Base-by-base conservation (phyloP, 257 asterid genomes). In the Agastache rugosa region DNA sequence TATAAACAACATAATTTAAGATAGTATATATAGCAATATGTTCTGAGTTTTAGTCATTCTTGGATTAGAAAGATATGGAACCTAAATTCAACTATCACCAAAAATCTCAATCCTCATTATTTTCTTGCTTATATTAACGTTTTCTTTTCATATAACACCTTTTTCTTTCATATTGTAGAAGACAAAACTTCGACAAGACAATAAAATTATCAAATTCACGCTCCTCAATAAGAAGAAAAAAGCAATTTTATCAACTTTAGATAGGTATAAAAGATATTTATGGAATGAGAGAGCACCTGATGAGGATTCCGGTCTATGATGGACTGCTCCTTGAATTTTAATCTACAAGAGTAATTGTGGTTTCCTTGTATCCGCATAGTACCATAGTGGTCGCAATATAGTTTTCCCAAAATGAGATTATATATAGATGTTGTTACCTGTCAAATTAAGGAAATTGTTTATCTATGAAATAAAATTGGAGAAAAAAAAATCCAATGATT, bases 311-410 rank as follows among this genome's bases (percentile, higher is more conserved):
- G 84, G 69, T 92, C 99, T 71, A 95, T 83, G 54, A 95, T 90
- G 70, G 99, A 95, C 82, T 90, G 98, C 89, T 95, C 98, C 92
- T 95, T 95, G 86, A 95, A 95, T 77, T 95, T 95, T 75, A 95
- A 88, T 79, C 88, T 92, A 75, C 99, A 92, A 11, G 98, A 92
- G 76, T 87, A 90, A 69, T 83, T 58, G 25, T 74, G 74, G 80
- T 87, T 92, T 83, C 98, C 98, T 84, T 87, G 90, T 76, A 95
- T 89, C 58, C 89, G 89, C 98, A 95, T 95, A 22, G 94, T 90
- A 29, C 99, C 99, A 80, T 95, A 90, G 79, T 95, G 99, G 80
- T 95, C 99, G 8, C 94, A 90, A 75, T 95, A 95, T 75, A 95
- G 69, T 79, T 95, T 92, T 71, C 99, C 99, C 84, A 92, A 82